phyloP scores from a whole-genome alignment of 2,329 filamentous ascomycete species.

The Alternaria infectoria region DNA sequence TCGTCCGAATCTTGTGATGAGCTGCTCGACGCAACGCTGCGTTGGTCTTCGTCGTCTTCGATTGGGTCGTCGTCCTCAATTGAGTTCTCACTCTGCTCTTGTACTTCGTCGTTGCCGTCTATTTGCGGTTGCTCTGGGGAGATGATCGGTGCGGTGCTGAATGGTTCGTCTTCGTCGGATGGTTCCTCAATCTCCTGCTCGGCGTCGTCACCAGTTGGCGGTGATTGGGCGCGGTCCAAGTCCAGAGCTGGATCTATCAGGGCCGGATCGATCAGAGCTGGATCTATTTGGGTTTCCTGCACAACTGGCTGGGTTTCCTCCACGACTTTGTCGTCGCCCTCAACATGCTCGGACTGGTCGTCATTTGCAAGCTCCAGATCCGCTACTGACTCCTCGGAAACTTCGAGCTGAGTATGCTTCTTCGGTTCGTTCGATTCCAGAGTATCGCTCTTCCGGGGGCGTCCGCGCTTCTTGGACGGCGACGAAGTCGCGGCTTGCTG shows the following conservation, averaged over 20 bases:
- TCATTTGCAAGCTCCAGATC: background rate
- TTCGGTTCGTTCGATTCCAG: background rate
- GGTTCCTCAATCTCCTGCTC: background rate
- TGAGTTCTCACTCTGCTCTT: background rate
- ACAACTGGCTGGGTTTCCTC: background rate
- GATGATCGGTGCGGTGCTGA: background rate
- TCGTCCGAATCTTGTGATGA: background rate
- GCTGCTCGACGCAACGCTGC: background rate
- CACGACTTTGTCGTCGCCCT: background rate
- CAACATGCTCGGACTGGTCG: background rate
- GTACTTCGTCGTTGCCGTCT: background rate
- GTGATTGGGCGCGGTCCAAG: background rate
- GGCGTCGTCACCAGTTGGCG: background rate
- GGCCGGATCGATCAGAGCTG: background rate
- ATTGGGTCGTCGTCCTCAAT: background rate
- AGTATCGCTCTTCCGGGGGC: background rate
- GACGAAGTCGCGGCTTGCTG: background rate
- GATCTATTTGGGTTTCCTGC: background rate
- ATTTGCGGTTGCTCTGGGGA: background rate
- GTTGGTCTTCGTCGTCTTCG: background rate
- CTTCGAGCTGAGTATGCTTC: background rate
- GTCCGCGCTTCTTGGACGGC: background rate
- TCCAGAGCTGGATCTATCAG: background rate
- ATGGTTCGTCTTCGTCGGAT: background rate
- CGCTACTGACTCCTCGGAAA: background rate